These are phyloP conservation scores for Aspergillus persii DNA, from an alignment of 2,329 filamentous ascomycete genomes.

Conservation along the genomic window DNA sequence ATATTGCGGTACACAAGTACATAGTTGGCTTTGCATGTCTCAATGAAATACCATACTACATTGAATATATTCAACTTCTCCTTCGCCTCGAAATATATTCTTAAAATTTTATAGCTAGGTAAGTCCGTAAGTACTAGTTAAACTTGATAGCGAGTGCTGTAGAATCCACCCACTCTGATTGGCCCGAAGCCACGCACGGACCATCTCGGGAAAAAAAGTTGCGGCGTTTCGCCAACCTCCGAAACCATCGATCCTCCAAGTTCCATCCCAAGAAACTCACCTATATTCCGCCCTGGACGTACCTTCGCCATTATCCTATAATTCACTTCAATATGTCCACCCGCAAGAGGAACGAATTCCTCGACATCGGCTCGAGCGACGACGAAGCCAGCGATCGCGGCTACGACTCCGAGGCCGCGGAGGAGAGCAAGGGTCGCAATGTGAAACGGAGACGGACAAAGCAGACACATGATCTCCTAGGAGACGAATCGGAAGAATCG, in stretches of 20 bases:
- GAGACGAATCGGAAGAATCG: conserved; percentile 39
- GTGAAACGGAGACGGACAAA: conserved; percentile 33
- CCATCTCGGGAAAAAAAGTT: conserved; percentile 19
- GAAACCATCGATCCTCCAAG: neutral
- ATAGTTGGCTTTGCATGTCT: conserved; percentile 11
- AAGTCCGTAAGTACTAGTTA: too few relatives aligned
- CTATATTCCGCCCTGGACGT: too few relatives aligned
- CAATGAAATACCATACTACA: neutral
- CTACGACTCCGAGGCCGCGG: conserved; percentile 46
- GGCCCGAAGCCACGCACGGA: conserved; percentile 6
- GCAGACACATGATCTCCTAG: conserved; percentile 17
- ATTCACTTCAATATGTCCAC: conserved; percentile 31
- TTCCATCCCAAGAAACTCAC: neutral
- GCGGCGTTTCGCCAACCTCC: neutral
- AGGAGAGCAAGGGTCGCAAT: conserved; percentile 39
- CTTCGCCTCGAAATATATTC: neutral
- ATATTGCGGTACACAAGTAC: conserved; percentile 13
- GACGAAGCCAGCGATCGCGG: conserved; percentile 40
- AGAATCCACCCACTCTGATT: neutral
- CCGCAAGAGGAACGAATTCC: conserved; percentile 39
- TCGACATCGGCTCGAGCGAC: conserved; percentile 38
- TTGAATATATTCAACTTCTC: neutral
- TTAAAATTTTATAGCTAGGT: too few relatives aligned
- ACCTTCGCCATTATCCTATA: too few relatives aligned
- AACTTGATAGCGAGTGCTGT: too few relatives aligned